Percentiles rank a stretch among this genome's conserved stretches.
These are phyloP conservation scores for Salicornia ramosissima DNA, from an alignment of 148 eudicot species.

Conservation along the genomic window DNA sequence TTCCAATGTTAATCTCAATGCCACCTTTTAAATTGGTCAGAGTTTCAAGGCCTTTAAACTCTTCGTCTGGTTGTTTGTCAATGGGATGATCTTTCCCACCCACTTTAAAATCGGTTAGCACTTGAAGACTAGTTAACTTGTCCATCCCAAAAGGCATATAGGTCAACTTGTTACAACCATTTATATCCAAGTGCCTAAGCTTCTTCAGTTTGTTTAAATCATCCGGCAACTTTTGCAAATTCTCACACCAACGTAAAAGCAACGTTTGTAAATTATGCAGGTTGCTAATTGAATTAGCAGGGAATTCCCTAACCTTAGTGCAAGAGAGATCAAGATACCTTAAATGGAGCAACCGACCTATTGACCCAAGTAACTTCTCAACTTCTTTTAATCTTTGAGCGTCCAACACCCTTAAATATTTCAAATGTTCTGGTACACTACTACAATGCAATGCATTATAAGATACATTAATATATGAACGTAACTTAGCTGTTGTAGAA, in stretches of 20 bases:
- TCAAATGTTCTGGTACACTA: not conserved
- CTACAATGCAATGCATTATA: too few species aligned
- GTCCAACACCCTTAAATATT: not conserved
- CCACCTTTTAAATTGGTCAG: not conserved
- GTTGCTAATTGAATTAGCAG: not conserved
- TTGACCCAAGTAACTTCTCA: not conserved
- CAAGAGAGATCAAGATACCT: not conserved
- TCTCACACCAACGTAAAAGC: rapidly evolving
- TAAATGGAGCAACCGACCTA: not conserved
- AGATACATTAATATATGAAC: not conserved
- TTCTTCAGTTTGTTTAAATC: not conserved
- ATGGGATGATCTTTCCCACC: too few species aligned
- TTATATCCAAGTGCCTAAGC: not conserved
- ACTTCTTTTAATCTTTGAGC: rapidly evolving
- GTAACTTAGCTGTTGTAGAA: not conserved
- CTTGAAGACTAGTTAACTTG: not conserved
- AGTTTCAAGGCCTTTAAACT: not conserved
- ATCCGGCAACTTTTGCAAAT: not conserved
- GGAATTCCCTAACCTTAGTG: not conserved
- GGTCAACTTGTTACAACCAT: not conserved
- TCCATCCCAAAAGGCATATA: slow-evolving; percentile 19
- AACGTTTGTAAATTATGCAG: not conserved
- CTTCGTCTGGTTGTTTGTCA: too few species aligned
- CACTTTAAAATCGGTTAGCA: too few species aligned
- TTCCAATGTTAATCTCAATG: not conserved